Evolutionary conservation across 78 protist genomes (phyloP), one percentile per base, ranked within the genome.

Genomic region (Anaeramoeba flamelloides): DNA sequence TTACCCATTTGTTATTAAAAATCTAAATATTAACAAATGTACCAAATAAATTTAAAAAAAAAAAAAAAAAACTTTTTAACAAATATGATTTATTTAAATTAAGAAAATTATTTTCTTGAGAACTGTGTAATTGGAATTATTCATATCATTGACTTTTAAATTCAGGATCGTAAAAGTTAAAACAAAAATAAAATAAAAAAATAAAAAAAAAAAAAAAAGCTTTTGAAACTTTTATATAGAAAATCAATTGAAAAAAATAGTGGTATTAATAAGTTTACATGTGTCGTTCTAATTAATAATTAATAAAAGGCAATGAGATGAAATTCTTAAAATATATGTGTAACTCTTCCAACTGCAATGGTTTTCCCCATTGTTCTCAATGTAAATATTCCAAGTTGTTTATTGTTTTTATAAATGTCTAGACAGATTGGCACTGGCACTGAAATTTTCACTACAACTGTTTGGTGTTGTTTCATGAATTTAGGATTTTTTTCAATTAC

Each of bases 241-340:
- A 17, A 79, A n/a, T 1, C 40, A 12, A 3, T 78, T 0, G 1
- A 36, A 39, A 74, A 1, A 22, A n/a, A 1, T 1, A 4, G 4
- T 30, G 0, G 2, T n/a, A n/a, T n/a, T n/a, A n/a, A n/a, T 17
- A 22, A 1, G 81, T 1, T 38, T 31, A 79, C 33, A 30, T 38
- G 39, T 36, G 76, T 33, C 53, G 1, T 38, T 82, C 40, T 64
- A 83, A n/a, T 37, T 86, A 41, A 39, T 76, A 88, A 91, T 75
- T 3, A 93, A 86, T 30, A 93, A 78, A 8, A 82, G 89, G 39
- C 97, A 94, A 2, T 82, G 79, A 26, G 4, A 74, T 36, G 4
- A 4, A 31, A 1, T 12, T 3, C 2, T 33, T n/a, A 22, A 76
- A 77, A 81, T 30, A 53, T 3, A n/a, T 76, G 2, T 17, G 2